These are phyloP conservation scores for Rhododendron vialii DNA, from an alignment of 148 eudicot genomes.

Conservation along the genomic window DNA sequence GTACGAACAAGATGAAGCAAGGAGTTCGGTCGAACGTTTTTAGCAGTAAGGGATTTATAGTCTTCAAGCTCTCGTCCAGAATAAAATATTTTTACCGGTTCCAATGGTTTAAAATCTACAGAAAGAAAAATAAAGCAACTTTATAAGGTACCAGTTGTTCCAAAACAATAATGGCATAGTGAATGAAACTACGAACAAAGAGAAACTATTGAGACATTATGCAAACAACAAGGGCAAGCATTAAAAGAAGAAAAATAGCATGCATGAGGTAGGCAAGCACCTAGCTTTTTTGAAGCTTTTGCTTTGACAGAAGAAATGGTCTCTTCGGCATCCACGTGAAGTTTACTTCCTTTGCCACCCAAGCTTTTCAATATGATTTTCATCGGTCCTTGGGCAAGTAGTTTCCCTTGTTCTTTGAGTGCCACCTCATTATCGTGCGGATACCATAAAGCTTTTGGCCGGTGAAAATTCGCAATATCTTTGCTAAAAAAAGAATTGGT, in stretches of 20 bases:
- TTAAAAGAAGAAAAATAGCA: neutral
- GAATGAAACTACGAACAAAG: neutral
- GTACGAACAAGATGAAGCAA: conserved; percentile 93
- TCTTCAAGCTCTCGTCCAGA: conserved; percentile 84
- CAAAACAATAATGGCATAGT: neutral
- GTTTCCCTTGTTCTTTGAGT: conserved; percentile 66
- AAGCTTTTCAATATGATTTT: conserved; percentile 82
- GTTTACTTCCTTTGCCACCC: conserved; percentile 91
- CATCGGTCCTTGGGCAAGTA: conserved; percentile 71
- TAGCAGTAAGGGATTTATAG: conserved; percentile 62
- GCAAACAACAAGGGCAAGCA: neutral
- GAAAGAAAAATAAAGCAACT: neutral
- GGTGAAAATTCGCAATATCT: conserved; percentile 91
- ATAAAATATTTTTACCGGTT: conserved; percentile 68
- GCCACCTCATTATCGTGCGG: conserved; percentile 84
- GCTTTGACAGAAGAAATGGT: conserved; percentile 70
- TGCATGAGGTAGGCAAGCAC: conserved; percentile 30
- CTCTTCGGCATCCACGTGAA: conserved; percentile 87
- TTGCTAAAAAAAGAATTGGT: conserved; percentile 45
- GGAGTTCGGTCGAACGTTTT: conserved; percentile 77
- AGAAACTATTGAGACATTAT: neutral
- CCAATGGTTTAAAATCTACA: conserved; percentile 72
- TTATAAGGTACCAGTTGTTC: neutral
- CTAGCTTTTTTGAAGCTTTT: conserved; percentile 93
- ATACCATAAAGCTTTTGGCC: conserved; percentile 95